A percentile compares a stretch with the other conserved stretches of the same genome.
These are phyloP conservation scores for Malassezia nana DNA, from an alignment of 1,284 basidiomycete species.

Conservation along the genomic window DNA sequence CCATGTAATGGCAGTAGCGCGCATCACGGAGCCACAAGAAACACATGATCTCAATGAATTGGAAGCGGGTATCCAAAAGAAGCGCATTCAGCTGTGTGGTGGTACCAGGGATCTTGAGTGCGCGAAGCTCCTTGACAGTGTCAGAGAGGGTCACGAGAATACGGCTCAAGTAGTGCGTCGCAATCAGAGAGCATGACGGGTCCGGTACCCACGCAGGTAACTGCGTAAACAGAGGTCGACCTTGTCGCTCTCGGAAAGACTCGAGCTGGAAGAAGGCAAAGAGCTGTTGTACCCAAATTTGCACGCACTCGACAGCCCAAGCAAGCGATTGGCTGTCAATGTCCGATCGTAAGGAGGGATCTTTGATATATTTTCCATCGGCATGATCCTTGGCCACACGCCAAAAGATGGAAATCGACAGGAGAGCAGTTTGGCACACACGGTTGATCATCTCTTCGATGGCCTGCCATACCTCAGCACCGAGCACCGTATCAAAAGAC, in stretches of 20 bases:
- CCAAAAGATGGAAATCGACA: slow-evolving; percentile 81
- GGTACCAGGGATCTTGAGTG: slow-evolving; percentile 62
- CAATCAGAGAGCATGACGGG: slow-evolving; percentile 70
- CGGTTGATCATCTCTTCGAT: slow-evolving; percentile 58
- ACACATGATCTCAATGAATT: slow-evolving; percentile 72
- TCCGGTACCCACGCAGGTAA: slow-evolving; percentile 62
- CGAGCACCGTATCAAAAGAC: slow-evolving; percentile 25
- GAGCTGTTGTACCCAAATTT: slow-evolving; percentile 72
- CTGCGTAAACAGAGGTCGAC: slow-evolving; percentile 51
- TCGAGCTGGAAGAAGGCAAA: slow-evolving; percentile 85
- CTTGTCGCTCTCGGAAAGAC: slow-evolving; percentile 56
- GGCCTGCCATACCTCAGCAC: slow-evolving; percentile 59
- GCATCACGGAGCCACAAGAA: slow-evolving; percentile 76
- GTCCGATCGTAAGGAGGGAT: background rate
- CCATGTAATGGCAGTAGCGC: slow-evolving; percentile 69
- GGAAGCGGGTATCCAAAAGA: slow-evolving; percentile 73
- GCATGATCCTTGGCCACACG: slow-evolving; percentile 78
- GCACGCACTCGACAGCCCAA: slow-evolving; percentile 83
- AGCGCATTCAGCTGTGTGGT: slow-evolving; percentile 62
- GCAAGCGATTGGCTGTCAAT: slow-evolving; percentile 73
- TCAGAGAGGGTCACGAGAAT: slow-evolving; percentile 76
- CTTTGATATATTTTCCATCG: slow-evolving; percentile 52
- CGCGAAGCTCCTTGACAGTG: slow-evolving; percentile 67
- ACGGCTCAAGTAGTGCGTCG: slow-evolving; percentile 67
- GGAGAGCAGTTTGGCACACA: slow-evolving; percentile 52